phyloP scores from a whole-genome alignment of 176 grass and related monocot genomes.

The Elymus sibiricus region DNA sequence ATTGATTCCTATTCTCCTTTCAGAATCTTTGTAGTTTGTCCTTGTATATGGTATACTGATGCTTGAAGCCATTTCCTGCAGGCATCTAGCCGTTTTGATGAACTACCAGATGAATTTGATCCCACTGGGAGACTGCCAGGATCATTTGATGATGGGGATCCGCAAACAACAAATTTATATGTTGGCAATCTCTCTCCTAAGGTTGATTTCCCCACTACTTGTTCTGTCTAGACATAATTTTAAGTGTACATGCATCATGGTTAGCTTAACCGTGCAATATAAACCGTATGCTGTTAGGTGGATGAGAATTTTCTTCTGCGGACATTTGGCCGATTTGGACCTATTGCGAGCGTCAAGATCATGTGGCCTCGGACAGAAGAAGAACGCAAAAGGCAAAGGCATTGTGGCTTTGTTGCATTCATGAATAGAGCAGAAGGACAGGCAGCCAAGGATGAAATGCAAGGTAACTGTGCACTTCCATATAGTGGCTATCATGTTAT shows the following conservation, averaged over 20 bases:
- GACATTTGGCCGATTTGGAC: conserved; percentile 97
- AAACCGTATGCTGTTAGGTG: conserved; percentile 47
- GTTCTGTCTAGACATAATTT: conserved; percentile 8
- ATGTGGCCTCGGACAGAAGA: conserved; percentile 99
- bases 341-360: conserved; percentile 99
- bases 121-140: conserved; percentile 78
- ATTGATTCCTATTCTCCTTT: conserved; percentile 15
- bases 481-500: conserved; percentile 14
- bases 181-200: conserved; percentile 95
- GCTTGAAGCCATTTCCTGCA: conserved; percentile 31
- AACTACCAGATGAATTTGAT: conserved; percentile 89
- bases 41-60: conserved; percentile 26
- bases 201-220: conserved; percentile 43
- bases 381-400: conserved; percentile 92
- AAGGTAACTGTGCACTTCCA: conserved; percentile 54
- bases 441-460: conserved; percentile 99
- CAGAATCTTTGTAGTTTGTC: conserved; percentile 19
- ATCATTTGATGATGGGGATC: conserved; percentile 99
- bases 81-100: conserved; percentile 87
- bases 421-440: conserved; percentile 98
- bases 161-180: conserved; percentile 99
- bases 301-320: conserved; percentile 99
- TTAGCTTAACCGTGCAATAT: conserved; percentile 7
- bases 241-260: neutral
- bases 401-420: conserved; percentile 99